phyloP scores from a whole-genome alignment of 1,139 yeast genomes.

The Waltiozyma sp. region DNA sequence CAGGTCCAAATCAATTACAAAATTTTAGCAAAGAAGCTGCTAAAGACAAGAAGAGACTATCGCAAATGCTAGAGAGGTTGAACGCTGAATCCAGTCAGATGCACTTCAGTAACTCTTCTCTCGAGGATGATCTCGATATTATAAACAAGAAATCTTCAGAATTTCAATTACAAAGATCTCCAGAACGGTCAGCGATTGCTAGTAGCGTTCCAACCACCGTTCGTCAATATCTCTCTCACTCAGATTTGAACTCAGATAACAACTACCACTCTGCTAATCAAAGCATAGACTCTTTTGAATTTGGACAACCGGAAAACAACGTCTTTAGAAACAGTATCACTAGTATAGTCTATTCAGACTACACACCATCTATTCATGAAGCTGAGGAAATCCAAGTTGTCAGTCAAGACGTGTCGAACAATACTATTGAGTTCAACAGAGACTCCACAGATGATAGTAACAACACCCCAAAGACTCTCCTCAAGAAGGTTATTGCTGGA shows the following conservation, averaged over 20 bases:
- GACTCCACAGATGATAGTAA: background rate
- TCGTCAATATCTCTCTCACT: background rate
- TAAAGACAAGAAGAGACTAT: conserved; percentile 7
- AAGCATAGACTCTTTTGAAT: background rate
- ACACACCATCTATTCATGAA: conserved; percentile 35
- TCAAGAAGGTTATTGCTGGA: conserved; percentile 1
- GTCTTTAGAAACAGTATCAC: background rate
- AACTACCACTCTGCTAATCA: conserved; percentile 5
- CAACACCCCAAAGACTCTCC: background rate
- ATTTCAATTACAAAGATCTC: background rate
- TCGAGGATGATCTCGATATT: conserved; percentile 17
- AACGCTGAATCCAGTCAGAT: background rate
- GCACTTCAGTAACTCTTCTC: conserved; percentile 3
- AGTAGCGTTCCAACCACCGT: background rate
- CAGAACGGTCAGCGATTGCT: background rate
- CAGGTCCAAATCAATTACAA: background rate
- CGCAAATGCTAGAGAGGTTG: conserved; percentile 5
- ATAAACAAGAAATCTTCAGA: conserved; percentile 11
- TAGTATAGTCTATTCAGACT: conserved; percentile 25
- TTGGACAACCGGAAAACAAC: background rate
- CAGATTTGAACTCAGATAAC: conserved; percentile 5
- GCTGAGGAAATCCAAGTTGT: conserved; percentile 32
- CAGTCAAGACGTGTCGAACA: conserved; percentile 10
- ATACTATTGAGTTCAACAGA: background rate
- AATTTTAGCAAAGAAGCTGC: background rate